Evolutionary conservation across 352 stramenopile species (phyloP), one percentile per base, ranked within the genome.

Genomic region (Globisporangium spiculum): DNA sequence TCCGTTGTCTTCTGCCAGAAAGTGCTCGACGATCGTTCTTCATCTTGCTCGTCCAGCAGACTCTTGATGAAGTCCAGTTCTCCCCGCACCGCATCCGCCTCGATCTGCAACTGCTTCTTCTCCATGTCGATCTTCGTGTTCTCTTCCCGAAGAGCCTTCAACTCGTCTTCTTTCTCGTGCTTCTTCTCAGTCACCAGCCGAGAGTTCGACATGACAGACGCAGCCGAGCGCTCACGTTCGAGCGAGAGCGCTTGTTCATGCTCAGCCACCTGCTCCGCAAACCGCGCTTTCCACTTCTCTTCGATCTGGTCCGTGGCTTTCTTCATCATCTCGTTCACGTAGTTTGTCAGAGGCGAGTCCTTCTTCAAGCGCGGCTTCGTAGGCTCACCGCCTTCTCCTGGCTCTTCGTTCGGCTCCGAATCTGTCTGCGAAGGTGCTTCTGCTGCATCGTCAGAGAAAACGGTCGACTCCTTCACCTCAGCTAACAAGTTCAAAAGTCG

Each of bases 1-100:
- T 96, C 88, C 0, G 88, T 96, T 1, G 88, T 94, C 75, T 94
- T 94, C 65, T 96, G 79, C 88, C 88, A 96, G 60, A 96, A 96
- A 10, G 86, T 87, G 38, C 73, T 91, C 26, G 82, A 90, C 18
- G 80, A 88, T 32, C 76, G 75, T 16, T 90, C 80, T 34, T 93
- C 85, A 54, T 96, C 88, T 59, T 93, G 77, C 16, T 91, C 75
- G n/a, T 87, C 74, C 60, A 93, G 74, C 32, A 92, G 80, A 27
- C 84, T 76, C 65, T 88, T 88, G 56, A 91, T 75, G 34, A 88
- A 92, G 18, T 92, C 80, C 5, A 93, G 65, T 56, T 96, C 88
- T 3, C 78, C 80, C 16, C 79, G 75, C 57, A 84, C 69, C n/a
- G 87, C 80, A 38, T 83, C 77, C 58, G 88, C 69, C 65, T 94